Base-by-base conservation (phyloP, 139 green algal species). In the Coelastrella sp. region DNA sequence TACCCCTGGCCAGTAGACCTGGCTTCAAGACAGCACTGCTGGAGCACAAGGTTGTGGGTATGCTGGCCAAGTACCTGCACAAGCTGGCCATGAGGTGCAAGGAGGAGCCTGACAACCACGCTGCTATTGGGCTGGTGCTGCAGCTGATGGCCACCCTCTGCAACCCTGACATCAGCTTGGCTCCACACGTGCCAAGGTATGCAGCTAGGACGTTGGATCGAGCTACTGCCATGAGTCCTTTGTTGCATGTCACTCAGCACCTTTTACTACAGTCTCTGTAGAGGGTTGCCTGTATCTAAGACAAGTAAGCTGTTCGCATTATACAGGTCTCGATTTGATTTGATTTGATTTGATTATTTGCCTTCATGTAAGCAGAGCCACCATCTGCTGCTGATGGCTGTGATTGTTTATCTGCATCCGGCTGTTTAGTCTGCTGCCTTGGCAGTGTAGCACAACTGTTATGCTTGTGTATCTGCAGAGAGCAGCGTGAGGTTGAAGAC, bases 21-120 rank as follows among this genome's bases (percentile, higher is more conserved):
- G 78, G 35, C 4, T 76, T 84, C 6, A 84, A 84, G 23, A 40
- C 78, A 23, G 78, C 40, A 27, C 32, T 84, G 63, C 21, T 84
- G 9, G 78, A 84, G 30, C 23, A 34, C 11, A 74, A 75, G 37
- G 78, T 66, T 37, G 62, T 76, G 25, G 60, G 60, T 1, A 84
- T 53, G 40, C 32, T 84, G 78, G 78, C 60, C 5, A 84, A 75
- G 78, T 75, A 75, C 37, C 62, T 84, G 60, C 62, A 84, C 62
- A 43, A 50, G 25, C n/a, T 84, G 23, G 60, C 38, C 19, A 40
- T 35, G 0, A 38, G 23, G 35, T 21, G 40, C 4, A 34, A 59
- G 17, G 75, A 71, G 8, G 53, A 69, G 27, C 34, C 21, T 6
- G 75, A 82, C 8, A 23, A 21, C 38, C 51, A 71, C 23, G 34